A percentile compares a stretch with the other conserved stretches of the same genome.
phyloP scores from a whole-genome alignment of 2,329 filamentous ascomycete genomes.

The Lecanicillium sp. region DNA sequence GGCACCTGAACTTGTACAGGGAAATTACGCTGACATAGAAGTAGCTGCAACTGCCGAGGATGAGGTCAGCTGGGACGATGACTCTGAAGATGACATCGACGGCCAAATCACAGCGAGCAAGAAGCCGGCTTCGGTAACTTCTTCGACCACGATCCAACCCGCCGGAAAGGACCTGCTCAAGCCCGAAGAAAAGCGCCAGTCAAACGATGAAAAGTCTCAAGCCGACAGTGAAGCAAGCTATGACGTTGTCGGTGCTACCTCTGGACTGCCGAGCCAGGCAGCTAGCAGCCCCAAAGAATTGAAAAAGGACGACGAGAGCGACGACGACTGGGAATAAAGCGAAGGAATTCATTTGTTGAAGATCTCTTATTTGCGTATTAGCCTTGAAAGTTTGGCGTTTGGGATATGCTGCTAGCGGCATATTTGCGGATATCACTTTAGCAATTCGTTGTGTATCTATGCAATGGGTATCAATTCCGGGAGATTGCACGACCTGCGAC shows the following conservation, averaged over 20 bases:
- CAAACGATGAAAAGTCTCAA: slow-evolving; percentile 83
- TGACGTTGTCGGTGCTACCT: slow-evolving; percentile 76
- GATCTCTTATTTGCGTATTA: too few relatives aligned
- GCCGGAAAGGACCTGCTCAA: slow-evolving; percentile 43
- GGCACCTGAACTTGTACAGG: not conserved
- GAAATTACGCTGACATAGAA: slow-evolving; percentile 9
- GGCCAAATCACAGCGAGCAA: slow-evolving; percentile 21
- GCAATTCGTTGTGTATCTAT: slow-evolving; percentile 9
- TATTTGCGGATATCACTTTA: not conserved
- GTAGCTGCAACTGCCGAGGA: slow-evolving; percentile 62
- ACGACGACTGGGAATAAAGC: slow-evolving; percentile 67
- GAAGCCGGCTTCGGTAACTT: slow-evolving; percentile 42
- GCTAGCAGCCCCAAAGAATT: slow-evolving; percentile 56
- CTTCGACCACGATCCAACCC: slow-evolving; percentile 54
- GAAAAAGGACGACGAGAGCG: slow-evolving; percentile 51
- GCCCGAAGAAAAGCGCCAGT: slow-evolving; percentile 57
- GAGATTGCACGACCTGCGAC: not conserved
- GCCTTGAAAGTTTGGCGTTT: not conserved
- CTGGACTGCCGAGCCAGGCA: slow-evolving; percentile 69
- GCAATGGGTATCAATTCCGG: slow-evolving; percentile 9
- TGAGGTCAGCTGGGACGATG: slow-evolving; percentile 65
- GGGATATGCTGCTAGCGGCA: too few relatives aligned
- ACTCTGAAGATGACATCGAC: slow-evolving; percentile 48
- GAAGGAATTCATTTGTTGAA: slow-evolving; percentile 6
- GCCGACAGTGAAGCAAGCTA: slow-evolving; percentile 94